Evolutionary conservation across 495 filamentous ascomycete species (phyloP).

Genomic region (Xylaria bambusicola): DNA sequence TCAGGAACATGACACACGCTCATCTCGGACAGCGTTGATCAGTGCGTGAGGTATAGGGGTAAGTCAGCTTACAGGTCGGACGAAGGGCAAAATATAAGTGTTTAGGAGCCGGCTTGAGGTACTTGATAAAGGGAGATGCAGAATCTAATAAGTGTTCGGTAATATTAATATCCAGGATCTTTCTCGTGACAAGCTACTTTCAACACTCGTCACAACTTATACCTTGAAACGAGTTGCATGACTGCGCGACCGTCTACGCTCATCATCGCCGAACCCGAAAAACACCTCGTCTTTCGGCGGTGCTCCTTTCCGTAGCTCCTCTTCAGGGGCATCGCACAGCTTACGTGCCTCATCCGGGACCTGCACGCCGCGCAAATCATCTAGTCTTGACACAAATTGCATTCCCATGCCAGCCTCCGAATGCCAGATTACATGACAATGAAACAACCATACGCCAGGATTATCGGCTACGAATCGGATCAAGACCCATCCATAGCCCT

Average conservation of each 20-base stretch:
- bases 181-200: no score
- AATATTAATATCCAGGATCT: no score
- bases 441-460: constrained; percentile 55
- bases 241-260: neutral
- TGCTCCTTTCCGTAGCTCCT: constrained; percentile 47
- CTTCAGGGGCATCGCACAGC: constrained; percentile 38
- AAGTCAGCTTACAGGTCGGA: no score
- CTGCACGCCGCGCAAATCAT: constrained; percentile 44
- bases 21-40: no score
- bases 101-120: no score
- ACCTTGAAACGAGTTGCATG: neutral
- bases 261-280: constrained; percentile 20
- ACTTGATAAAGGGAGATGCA: no score
- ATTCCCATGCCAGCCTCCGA: constrained; percentile 59
- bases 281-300: constrained; percentile 48
- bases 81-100: no score
- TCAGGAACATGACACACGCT: no score
- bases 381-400: constrained; percentile 56
- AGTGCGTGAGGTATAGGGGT: no score
- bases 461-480: constrained; percentile 50
- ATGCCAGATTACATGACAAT: constrained; percentile 63
- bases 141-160: no score
- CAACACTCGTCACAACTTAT: no score
- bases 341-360: constrained; percentile 46
- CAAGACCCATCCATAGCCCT: constrained; percentile 45